Evolutionary conservation across 768 basidiomycete genomes (phyloP).

Genomic region (Neoboletus magnificus): DNA sequence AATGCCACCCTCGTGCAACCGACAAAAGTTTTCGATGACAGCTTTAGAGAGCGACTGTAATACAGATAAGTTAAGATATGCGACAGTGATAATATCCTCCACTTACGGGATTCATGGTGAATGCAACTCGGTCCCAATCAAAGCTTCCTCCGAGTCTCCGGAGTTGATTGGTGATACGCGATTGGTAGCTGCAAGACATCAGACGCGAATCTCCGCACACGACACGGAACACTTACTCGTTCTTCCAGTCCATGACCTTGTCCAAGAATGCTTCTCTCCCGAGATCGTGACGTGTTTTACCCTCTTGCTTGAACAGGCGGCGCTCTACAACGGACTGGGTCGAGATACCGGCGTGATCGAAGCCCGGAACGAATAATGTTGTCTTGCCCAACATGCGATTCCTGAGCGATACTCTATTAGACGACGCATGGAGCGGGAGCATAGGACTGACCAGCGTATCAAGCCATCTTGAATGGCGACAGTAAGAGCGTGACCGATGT

Average conservation of each 20-base stretch:
- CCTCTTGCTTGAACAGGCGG: slow-evolving; percentile 77
- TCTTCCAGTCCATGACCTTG: slow-evolving; percentile 95
- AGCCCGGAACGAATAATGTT: slow-evolving; percentile 87
- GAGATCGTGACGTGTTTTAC: slow-evolving; percentile 87
- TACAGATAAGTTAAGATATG: slow-evolving; percentile 1
- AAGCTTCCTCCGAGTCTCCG: slow-evolving; percentile 87
- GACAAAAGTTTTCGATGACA: slow-evolving; percentile 89
- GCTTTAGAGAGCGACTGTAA: slow-evolving; percentile 72
- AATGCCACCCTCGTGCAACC: slow-evolving; percentile 85
- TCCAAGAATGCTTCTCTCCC: slow-evolving; percentile 89
- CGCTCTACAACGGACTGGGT: slow-evolving; percentile 98
- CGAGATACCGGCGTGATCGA: slow-evolving; percentile 97
- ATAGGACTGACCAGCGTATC: slow-evolving; percentile 70
- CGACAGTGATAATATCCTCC: not conserved
- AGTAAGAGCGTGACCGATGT: slow-evolving; percentile 94
- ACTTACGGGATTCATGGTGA: slow-evolving; percentile 88
- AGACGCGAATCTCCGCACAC: not conserved
- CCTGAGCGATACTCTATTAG: slow-evolving; percentile 40
- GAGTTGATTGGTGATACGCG: slow-evolving; percentile 87
- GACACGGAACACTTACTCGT: slow-evolving; percentile 64
- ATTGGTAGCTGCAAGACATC: slow-evolving; percentile 67
- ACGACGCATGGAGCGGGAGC: not conserved
- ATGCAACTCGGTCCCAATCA: slow-evolving; percentile 92
- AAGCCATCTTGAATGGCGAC: slow-evolving; percentile 88
- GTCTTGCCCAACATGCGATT: slow-evolving; percentile 96